Percentiles rank a stretch among this genome's conserved stretches.
These are phyloP conservation scores for Mycena olivaceomarginata DNA, from an alignment of 768 basidiomycete species.

Conservation along the genomic window DNA sequence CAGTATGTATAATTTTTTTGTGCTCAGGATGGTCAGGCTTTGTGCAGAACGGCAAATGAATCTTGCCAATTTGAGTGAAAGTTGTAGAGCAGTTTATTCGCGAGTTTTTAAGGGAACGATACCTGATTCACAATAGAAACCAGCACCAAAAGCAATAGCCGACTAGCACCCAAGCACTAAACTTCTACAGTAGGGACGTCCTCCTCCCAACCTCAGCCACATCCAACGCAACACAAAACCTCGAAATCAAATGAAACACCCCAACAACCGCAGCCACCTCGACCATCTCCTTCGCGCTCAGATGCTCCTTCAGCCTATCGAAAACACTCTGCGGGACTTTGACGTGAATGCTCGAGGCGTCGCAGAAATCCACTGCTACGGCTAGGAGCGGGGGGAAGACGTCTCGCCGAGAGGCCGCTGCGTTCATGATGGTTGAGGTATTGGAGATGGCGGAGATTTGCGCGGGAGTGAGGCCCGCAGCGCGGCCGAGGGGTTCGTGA, in stretches of 20 bases:
- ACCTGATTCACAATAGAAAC: neutral
- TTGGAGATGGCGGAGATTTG: constrained; percentile 27
- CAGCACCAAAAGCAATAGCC: no score
- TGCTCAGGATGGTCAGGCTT: neutral
- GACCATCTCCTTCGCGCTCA: constrained; percentile 20
- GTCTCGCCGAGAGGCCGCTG: neutral
- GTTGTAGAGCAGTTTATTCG: neutral
- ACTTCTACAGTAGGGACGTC: constrained; percentile 5
- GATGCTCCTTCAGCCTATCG: constrained; percentile 10
- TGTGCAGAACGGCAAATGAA: neutral
- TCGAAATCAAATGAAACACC: constrained; percentile 23
- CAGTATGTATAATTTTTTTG: neutral
- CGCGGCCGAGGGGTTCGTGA: constrained; percentile 21
- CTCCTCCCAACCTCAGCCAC: constrained; percentile 20
- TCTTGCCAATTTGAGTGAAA: no score
- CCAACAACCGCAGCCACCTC: constrained; percentile 22
- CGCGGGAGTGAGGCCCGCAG: constrained; percentile 20
- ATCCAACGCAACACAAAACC: constrained; percentile 31
- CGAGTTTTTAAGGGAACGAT: no score
- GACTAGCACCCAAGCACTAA: no score
- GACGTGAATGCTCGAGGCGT: constrained; percentile 17
- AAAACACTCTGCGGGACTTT: constrained; percentile 14
- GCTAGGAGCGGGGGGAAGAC: constrained; percentile 19
- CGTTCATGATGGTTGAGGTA: constrained; percentile 14
- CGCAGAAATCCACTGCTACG: constrained; percentile 15